Evolutionary conservation across 78 protist species (phyloP), one percentile per base, ranked within the genome.

Genomic region (Dictyostelium intermedium): DNA sequence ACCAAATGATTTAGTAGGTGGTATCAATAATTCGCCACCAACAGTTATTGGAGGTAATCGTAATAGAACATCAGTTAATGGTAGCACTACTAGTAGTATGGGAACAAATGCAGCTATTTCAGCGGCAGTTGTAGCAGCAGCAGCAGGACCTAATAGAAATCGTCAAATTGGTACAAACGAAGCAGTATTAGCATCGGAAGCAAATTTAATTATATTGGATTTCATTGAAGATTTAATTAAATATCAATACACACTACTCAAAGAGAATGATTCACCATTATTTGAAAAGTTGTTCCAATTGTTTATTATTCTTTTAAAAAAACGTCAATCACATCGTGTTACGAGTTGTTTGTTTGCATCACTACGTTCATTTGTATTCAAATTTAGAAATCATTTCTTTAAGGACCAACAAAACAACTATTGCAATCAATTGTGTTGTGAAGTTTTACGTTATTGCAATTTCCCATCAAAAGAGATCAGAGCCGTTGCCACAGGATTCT

Each of bases 271-370:
- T 3, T 30, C 74, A 16, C 35, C 63, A n/a, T 14, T 77, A n/a
- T 47, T 86, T 5, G 87, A 78, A 5, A 80, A 50, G 3, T 7
- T 89, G 2, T 89, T 81, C 53, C 34, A 45, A 14, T 47, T 89
- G 11, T 35, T 89, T 30, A 78, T 89, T 9, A 23, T 18, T 2
- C 4, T 89, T 7, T 27, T 80, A 16, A 20, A 35, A 14, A 56
- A 60, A 20, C 73, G 77, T 25, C 94, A 89, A 80, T 80, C 87
- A 23, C 85, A 89, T 34, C 94, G 94, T 89, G 87, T 89, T 1
- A 80, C 77, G 2, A 43, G 6, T 20, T 45, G 80, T 20, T 47
- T 89, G 2, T 80, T 80, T 45, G 85, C 94, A 6, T 35, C 83
- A 11, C 56, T 89, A 2, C 78, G 74, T 25, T 35, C 94, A 20